Evolutionary conservation across 192 early-diverging fungal species (phyloP), one percentile per base, ranked within the genome.

Genomic region (Entomortierella lignicola): DNA sequence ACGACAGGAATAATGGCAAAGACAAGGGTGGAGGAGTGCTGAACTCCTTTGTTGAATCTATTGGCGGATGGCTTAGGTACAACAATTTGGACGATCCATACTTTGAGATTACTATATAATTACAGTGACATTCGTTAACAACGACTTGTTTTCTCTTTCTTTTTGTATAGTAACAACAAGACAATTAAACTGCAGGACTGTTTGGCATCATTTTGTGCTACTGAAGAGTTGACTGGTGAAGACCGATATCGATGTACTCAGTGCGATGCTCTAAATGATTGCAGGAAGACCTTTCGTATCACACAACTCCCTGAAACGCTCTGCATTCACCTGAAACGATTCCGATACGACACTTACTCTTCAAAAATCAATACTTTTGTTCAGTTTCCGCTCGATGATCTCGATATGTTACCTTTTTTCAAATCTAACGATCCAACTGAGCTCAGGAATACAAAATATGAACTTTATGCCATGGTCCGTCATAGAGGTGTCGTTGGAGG

Each of bases 291-390:
- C 4, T 71, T 83, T 21, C 41, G 67, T 20, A 80, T 83, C 32
- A 83, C 61, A 4, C 67, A 56, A 8, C 43, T 83, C 10, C 82
- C 82, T 21, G 82, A 83, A 59, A 74, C 75, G 5, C 63, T 83
- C 0, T 83, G 82, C 39, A 83, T 83, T 42, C 75, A 80, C 26
- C 63, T 83, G 29, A 83, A 83, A 54, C 39, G 82, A 29, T 83
- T 80, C 54, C 75, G 77, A 17, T 71, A 63, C n/a, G 82, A 83
- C 48, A 53, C 51, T 26, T 83, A 80, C 50, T 80, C 77, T 32
- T 83, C 81, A 2, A 83, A 83, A 53, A 83, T 83, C 54, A 73
- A 64, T 50, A 83, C 82, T 5, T 67, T 66, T 67, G 82, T 83
- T n/a, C 75, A 83, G 60, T 83, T 83, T 26, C 82, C 82, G 23